phyloP scores from a whole-genome alignment of 2,329 filamentous ascomycete genomes.

The Zymoseptoria ardabiliae region DNA sequence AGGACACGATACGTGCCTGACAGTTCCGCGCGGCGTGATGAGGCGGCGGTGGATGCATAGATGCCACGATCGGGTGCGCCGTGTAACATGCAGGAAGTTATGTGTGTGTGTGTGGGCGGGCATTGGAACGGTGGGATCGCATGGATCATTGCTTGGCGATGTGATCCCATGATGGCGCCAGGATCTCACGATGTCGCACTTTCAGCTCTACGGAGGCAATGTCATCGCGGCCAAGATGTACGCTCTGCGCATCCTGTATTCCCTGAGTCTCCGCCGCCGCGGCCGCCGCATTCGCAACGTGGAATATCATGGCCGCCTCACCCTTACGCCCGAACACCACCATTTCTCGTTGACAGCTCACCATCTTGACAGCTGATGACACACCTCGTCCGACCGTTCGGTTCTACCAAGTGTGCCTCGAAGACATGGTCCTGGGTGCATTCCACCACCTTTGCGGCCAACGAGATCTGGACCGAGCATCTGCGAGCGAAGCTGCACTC shows the following conservation, averaged over 20 bases:
- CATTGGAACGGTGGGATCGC: conserved; percentile 5
- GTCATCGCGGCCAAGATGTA: too few species aligned
- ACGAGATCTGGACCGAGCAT: conserved; percentile 20
- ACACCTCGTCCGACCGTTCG: background rate
- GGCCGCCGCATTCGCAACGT: background rate
- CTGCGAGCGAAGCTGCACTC: conserved; percentile 16
- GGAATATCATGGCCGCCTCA: background rate
- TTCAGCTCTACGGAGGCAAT: conserved; percentile 10
- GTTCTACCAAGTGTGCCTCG: background rate
- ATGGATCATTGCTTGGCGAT: conserved; percentile 8
- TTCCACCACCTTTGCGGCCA: conserved; percentile 13
- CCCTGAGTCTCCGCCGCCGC: conserved; percentile 4
- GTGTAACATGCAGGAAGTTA: background rate
- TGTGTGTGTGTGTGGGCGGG: background rate
- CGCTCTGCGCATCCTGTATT: too few species aligned
- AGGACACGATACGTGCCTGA: conserved; percentile 18
- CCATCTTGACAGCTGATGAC: background rate
- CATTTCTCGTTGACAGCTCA: background rate
- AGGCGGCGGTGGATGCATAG: background rate
- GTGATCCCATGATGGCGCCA: conserved; percentile 11
- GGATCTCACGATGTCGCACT: conserved; percentile 13
- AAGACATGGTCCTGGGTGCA: conserved; percentile 8
- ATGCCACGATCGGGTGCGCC: background rate
- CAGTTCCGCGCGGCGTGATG: conserved; percentile 8
- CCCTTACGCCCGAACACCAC: conserved; percentile 5